A percentile compares a stretch with the other conserved stretches of the same genome.
These are phyloP conservation scores for Marsdenia floribunda DNA, from an alignment of 257 asterid species.

Conservation along the genomic window DNA sequence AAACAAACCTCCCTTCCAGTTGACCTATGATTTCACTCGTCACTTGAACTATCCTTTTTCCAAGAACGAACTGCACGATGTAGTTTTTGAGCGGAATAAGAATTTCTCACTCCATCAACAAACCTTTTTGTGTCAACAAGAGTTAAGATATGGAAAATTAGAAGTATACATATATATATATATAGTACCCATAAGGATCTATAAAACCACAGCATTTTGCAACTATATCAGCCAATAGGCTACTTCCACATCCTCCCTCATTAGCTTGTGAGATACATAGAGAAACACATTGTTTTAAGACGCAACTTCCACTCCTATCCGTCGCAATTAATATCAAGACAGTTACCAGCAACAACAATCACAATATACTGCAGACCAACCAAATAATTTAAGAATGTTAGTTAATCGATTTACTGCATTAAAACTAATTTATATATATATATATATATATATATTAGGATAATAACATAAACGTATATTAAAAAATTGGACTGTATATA, in stretches of 20 bases:
- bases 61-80: constrained; percentile 52
- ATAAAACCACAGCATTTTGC: constrained; percentile 30
- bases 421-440: too few relatives aligned
- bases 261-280: constrained; percentile 40
- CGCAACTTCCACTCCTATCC: constrained; percentile 63
- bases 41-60: constrained; percentile 11
- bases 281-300: constrained; percentile 44
- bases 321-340: constrained; percentile 53
- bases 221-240: constrained; percentile 40
- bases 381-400: too few relatives aligned
- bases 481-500: too few relatives aligned
- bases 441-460: too few relatives aligned
- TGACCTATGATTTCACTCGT: constrained; percentile 27
- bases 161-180: too few relatives aligned
- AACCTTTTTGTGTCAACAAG: too few relatives aligned
- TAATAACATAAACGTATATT: too few relatives aligned
- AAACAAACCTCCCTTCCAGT: constrained; percentile 32
- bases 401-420: too few relatives aligned
- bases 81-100: constrained; percentile 39
- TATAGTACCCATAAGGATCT: constrained; percentile 33
- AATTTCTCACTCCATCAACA: too few relatives aligned
- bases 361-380: constrained; percentile 34
- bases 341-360: constrained; percentile 39
- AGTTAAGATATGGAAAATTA: too few relatives aligned
- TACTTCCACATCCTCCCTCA: constrained; percentile 26